Base-by-base conservation (phyloP, 1,284 basidiomycete species). In the Mycena citricolor region DNA sequence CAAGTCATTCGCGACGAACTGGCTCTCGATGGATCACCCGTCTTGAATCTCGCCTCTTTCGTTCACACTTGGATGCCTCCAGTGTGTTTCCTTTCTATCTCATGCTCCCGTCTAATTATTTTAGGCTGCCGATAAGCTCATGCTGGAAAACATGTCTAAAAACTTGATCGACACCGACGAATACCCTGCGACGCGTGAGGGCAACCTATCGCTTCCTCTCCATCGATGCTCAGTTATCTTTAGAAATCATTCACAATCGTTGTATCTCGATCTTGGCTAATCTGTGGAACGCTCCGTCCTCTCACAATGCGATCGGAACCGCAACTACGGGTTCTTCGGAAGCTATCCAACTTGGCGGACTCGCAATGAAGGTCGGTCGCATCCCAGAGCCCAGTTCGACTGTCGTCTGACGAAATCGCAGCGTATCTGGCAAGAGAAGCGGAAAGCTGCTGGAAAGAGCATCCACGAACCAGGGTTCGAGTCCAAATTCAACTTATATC, bases 271-370 rank as follows among this genome's bases (percentile, higher is more conserved):
- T 94, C 64, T 74, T 98, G 39, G 89, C 92, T n/a, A 80, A 91
- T 59, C 70, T 98, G 36, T 98, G 94, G 94, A 81, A 97, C 60
- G 92, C 90, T 0, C 88, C 88, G 8, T 77, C 80, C 25, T 66
- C 76, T 6, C 74, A 81, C 47, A 69, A 84, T 42, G 88, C 90
- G 0, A 81, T 94, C 43, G 92, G 92, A 6, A 95, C 94, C 0
- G 93, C 94, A 0, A 97, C 94, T 3, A 95, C 94, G 1, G 94
- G 94, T 6, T 93, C 90, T 1, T 94, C 84, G 3, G 93, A 97
- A 66, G 94, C 91, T 2, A 91, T 94, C 57, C 90, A 94, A 67
- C 85, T 97, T 6, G 94, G 91, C 13, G 94, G 93, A 32, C 78
- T 98, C 16, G 91, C 94, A 13, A 89, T 97, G 82, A 98, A 98